phyloP scores from a whole-genome alignment of 371 early-diverging fungal genomes.

The Quaeritorhiza haematococci region DNA sequence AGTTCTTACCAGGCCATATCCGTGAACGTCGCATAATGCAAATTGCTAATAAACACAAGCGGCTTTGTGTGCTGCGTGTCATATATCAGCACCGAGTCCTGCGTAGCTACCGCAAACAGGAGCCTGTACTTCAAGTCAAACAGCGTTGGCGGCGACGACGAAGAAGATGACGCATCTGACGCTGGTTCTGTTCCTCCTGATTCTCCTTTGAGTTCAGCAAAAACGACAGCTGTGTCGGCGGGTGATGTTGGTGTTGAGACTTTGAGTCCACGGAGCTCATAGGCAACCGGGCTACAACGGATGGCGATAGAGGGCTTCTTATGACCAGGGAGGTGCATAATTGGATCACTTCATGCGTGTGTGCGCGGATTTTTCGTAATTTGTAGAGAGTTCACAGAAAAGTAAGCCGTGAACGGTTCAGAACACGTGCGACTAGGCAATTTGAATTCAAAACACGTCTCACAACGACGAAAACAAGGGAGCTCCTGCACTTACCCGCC shows the following conservation, averaged over 20 bases:
- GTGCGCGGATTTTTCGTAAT: no score
- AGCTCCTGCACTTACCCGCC: constrained; percentile 35
- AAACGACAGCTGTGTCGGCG: no score
- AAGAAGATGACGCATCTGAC: no score
- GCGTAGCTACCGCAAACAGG: constrained; percentile 81
- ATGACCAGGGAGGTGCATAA: constrained; percentile 64
- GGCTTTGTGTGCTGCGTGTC: constrained; percentile 75
- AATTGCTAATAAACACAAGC: constrained; percentile 66
- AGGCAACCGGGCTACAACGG: constrained; percentile 62
- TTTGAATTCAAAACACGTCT: no score
- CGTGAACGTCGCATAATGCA: constrained; percentile 87
- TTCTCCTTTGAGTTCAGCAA: no score
- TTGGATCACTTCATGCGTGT: constrained; percentile 42
- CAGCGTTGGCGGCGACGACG: no score
- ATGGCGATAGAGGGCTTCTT: constrained; percentile 76
- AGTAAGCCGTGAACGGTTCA: no score
- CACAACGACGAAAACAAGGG: no score
- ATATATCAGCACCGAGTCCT: constrained; percentile 74
- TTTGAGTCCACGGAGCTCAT: constrained; percentile 8
- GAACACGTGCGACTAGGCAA: no score
- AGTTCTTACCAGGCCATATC: constrained; percentile 76
- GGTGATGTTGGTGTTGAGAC: constrained; percentile 1
- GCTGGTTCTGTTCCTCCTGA: background rate
- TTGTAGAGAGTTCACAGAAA: no score
- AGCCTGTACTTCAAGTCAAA: constrained; percentile 62